These are phyloP conservation scores for Pelargonium australe DNA, from an alignment of 441 rosid species.

Conservation along the genomic window DNA sequence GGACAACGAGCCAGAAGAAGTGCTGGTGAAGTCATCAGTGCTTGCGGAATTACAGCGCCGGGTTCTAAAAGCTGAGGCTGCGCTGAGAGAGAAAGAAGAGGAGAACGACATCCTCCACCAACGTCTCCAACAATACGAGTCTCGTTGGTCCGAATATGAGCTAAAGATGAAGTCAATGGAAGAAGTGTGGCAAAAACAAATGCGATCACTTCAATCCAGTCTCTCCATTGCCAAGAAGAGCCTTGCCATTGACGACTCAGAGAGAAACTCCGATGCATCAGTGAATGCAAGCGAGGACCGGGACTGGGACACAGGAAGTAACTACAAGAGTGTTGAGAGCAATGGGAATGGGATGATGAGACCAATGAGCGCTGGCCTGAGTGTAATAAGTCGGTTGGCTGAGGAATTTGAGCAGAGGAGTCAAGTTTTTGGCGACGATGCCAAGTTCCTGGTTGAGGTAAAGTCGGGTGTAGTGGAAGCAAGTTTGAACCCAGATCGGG, in stretches of 20 bases:
- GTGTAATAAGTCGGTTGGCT: constrained; percentile 77
- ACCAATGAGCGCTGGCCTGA: constrained; percentile 79
- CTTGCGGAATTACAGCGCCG: constrained; percentile 90
- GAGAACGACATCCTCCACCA: constrained; percentile 93
- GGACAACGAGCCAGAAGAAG: constrained; percentile 74
- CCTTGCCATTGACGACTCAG: constrained; percentile 76
- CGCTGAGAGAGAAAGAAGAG: constrained; percentile 80
- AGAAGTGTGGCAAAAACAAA: constrained; percentile 98
- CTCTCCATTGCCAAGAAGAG: constrained; percentile 97
- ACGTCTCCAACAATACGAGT: constrained; percentile 87
- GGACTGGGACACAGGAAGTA: constrained; percentile 73
- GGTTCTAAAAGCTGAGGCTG: constrained; percentile 87
- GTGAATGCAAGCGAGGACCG: constrained; percentile 69
- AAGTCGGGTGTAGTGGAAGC: constrained; percentile 96
- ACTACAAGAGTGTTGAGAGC: constrained; percentile 50
- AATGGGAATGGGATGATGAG: constrained; percentile 60
- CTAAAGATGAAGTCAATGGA: constrained; percentile 99
- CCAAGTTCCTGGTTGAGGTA: constrained; percentile 94
- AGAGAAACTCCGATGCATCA: constrained; percentile 86
- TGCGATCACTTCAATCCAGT: constrained; percentile 93
- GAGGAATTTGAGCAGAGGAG: constrained; percentile 97
- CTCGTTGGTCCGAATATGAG: constrained; percentile 95
- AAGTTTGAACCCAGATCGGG: constrained; percentile 80
- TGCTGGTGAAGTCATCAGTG: constrained; percentile 78
- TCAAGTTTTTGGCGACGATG: constrained; percentile 95